Evolutionary conservation across 2,329 filamentous ascomycete genomes (phyloP).

Genomic region (Trichocomaceae sp.): DNA sequence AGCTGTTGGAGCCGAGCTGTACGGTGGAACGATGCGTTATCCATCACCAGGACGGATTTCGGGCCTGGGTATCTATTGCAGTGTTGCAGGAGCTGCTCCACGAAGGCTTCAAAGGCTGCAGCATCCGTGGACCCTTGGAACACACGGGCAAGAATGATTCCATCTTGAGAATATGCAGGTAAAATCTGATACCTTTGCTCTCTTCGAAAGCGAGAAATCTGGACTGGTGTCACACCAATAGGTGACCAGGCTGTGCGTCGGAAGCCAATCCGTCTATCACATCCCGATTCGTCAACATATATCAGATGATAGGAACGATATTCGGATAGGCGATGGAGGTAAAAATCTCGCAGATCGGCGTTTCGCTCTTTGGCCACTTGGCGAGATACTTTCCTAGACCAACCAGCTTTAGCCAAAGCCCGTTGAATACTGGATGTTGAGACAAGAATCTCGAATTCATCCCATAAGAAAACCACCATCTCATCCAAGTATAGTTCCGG

Average conservation of each 20-base stretch:
- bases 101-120: constrained; percentile 26
- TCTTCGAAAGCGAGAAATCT: constrained; percentile 19
- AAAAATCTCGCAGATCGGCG: neutral
- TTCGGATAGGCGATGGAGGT: neutral
- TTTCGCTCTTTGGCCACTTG: neutral
- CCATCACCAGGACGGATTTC: constrained; percentile 20
- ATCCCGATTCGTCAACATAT: constrained; percentile 19
- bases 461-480: neutral
- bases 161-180: constrained; percentile 24
- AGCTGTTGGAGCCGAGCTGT: too few species aligned
- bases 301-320: neutral
- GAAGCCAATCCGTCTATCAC: constrained; percentile 29
- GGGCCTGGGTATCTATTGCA: constrained; percentile 20
- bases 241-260: constrained; percentile 31
- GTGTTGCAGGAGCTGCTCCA: constrained; percentile 21
- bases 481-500: neutral
- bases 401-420: too few species aligned
- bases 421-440: neutral
- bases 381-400: too few species aligned
- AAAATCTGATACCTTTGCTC: constrained; percentile 13
- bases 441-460: neutral
- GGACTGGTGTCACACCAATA: constrained; percentile 22
- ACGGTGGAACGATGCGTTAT: too few species aligned
- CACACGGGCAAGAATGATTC: constrained; percentile 23
- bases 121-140: constrained; percentile 26